Evolutionary conservation across 352 stramenopile species (phyloP), one percentile per base, ranked within the genome.

Genomic region (Globisporangium barbulae): DNA sequence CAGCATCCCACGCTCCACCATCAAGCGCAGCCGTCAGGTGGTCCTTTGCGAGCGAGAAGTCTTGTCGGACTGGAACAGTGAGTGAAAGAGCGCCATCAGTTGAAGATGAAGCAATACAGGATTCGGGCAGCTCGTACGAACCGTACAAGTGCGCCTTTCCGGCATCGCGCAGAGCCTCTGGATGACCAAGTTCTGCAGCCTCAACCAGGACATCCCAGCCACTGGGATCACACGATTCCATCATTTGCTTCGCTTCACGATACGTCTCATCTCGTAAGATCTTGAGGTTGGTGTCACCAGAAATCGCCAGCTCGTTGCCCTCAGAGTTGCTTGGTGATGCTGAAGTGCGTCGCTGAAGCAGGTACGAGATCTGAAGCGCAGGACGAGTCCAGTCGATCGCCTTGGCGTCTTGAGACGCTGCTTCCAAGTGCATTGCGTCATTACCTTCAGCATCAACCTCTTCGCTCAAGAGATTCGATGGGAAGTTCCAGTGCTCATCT

Each of bases 71-170:
- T 13, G 28, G 41, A 2, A 67, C 17, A 8, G 3, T 25, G 13
- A 22, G 19, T 22, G 49, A 41, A 1, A 28, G 25, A 55, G 25
- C 8, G 7, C n/a, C 12, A 30, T 5, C 19, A 52, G 8, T 25
- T 5, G n/a, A 52, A 7, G 45, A 52, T 22, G 13, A 30, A 6
- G 31, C 52, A 37, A 53, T 31, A 47, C 73, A 79, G 25, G 71
- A 25, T 30, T 69, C 22, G 28, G 61, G 48, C 44, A 60, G 44
- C 47, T 31, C 44, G 35, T 70, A 69, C 22, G 39, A 56, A 25
- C 77, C 77, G 42, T 81, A 82, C 15, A 86, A 62, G 25, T 81
- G 70, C 6, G 73, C 66, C 19, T 73, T 58, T 8, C 77, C 77
- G 41, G 75, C 61, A 45, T 72, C 62, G 10, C 37, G 52, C 13